These are phyloP conservation scores for Ramaria sp. DNA, from an alignment of 768 basidiomycete genomes.

Conservation along the genomic window DNA sequence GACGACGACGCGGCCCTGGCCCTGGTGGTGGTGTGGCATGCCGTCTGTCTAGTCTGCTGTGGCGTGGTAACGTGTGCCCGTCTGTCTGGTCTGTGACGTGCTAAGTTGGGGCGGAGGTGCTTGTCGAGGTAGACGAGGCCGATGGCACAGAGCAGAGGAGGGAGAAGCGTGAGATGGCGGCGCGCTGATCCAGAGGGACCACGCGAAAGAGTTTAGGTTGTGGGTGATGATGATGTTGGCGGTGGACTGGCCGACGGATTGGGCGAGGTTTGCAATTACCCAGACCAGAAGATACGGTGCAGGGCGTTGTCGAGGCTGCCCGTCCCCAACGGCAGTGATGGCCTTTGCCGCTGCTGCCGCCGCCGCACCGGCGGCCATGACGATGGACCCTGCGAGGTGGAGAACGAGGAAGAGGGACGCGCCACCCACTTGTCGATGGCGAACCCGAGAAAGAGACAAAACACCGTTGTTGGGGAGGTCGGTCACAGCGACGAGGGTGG, in stretches of 20 bases:
- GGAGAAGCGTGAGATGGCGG: conserved; percentile 28
- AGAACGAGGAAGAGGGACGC: conserved; percentile 26
- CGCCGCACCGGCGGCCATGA: conserved; percentile 30
- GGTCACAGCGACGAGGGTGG: conserved; percentile 28
- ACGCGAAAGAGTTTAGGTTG: conserved; percentile 28
- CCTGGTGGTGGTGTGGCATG: no score
- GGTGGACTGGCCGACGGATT: conserved; percentile 30
- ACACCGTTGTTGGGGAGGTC: conserved; percentile 32
- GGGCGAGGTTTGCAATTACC: conserved; percentile 21
- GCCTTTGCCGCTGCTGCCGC: conserved; percentile 32
- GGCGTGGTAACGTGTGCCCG: no score
- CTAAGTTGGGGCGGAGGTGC: conserved; percentile 19
- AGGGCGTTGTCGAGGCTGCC: conserved; percentile 32
- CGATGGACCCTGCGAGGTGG: conserved; percentile 25
- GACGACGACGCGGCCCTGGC: no score
- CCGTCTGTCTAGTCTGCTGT: no score
- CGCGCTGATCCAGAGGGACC: conserved; percentile 32
- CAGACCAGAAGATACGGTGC: conserved; percentile 32
- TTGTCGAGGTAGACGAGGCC: conserved; percentile 26
- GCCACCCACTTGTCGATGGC: conserved; percentile 31
- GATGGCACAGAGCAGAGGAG: conserved; percentile 27
- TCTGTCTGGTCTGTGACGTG: no score
- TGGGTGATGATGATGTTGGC: conserved; percentile 30
- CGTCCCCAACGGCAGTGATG: conserved; percentile 28
- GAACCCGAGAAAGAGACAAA: conserved; percentile 30